Percentiles rank a stretch among this genome's conserved stretches.
Conservation (phyloP, 2,329 filamentous ascomycete species). For the Fusarium cyanostomum region DNA sequence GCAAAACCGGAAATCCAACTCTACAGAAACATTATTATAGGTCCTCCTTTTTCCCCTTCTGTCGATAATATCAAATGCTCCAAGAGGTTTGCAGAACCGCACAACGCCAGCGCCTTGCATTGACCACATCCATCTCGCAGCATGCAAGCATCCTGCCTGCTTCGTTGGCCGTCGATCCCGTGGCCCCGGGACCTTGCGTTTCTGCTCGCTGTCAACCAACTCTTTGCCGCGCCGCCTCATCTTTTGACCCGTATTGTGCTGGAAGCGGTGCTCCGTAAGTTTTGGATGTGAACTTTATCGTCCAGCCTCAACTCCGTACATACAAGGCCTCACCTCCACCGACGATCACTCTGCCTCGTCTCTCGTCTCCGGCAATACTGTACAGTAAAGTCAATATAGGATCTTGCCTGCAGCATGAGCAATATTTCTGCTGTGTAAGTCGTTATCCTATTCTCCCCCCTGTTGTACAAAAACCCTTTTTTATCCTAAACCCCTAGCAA, state of each 20-base stretch:
- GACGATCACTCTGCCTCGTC: slow-evolving; percentile 31
- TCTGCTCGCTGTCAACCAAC: slow-evolving; percentile 1
- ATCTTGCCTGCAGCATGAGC: slow-evolving; percentile 18
- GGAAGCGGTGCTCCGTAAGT: neutral
- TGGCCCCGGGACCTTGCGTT: neutral
- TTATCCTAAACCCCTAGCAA: slow-evolving; percentile 12
- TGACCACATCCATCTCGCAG: slow-evolving; percentile 28
- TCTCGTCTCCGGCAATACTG: slow-evolving; percentile 12
- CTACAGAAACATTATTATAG: too few species aligned
- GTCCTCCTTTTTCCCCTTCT: too few species aligned
- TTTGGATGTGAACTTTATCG: neutral
- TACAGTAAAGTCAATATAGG: neutral
- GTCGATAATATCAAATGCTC: too few species aligned
- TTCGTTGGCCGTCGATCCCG: neutral
- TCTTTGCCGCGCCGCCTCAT: slow-evolving; percentile 32
- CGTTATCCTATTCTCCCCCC: neutral
- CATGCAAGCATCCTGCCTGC: slow-evolving; percentile 25
- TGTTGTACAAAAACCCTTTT: slow-evolving; percentile 9
- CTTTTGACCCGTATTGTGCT: neutral
- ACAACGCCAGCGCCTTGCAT: slow-evolving; percentile 27
- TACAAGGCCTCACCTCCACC: slow-evolving; percentile 25
- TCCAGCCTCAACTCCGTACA: neutral
- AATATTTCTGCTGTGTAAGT: slow-evolving; percentile 7
- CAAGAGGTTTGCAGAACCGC: too few species aligned
- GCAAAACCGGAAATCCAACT: too few species aligned